These are phyloP conservation scores for Areca catechu DNA, from an alignment of 176 grass and related monocot species.

Conservation along the genomic window DNA sequence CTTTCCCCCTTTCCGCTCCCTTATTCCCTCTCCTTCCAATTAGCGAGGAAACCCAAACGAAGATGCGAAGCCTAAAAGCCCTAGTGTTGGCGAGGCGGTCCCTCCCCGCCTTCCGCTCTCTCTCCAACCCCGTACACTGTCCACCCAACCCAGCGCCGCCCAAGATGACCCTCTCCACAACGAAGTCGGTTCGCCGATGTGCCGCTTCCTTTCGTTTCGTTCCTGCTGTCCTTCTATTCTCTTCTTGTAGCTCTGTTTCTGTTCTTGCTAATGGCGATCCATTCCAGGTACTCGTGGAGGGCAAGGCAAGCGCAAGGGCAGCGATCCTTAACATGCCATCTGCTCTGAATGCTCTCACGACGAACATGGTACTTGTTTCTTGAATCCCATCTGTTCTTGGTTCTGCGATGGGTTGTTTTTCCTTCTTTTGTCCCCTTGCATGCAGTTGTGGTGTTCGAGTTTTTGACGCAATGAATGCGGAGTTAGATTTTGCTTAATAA, in stretches of 20 bases:
- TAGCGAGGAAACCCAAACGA: too few species aligned
- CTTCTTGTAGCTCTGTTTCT: not conserved
- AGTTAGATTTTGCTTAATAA: slow-evolving; percentile 2
- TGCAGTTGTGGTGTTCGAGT: not conserved
- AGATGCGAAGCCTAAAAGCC: too few species aligned
- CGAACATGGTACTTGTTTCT: slow-evolving; percentile 44
- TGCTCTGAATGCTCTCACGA: slow-evolving; percentile 59
- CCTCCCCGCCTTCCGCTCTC: slow-evolving; percentile 7
- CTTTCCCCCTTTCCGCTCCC: too few species aligned
- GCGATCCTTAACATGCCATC: slow-evolving; percentile 70
- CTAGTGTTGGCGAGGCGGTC: not conserved
- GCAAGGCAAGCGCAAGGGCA: slow-evolving; percentile 55
- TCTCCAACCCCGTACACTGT: slow-evolving; percentile 9
- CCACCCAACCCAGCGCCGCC: slow-evolving; percentile 8
- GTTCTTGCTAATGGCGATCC: not conserved
- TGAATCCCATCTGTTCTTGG: not conserved
- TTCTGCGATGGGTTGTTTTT: not conserved
- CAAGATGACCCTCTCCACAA: slow-evolving; percentile 32
- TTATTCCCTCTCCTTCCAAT: too few species aligned
- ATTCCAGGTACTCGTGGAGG: slow-evolving; percentile 68
- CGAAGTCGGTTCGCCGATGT: slow-evolving; percentile 24
- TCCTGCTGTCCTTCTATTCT: not conserved
- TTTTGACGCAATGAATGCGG: not conserved
- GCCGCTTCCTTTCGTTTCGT: too few species aligned
- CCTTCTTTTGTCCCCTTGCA: not conserved